These are phyloP conservation scores for Oidiodendron maius DNA, from an alignment of 495 filamentous ascomycete species.

Conservation along the genomic window DNA sequence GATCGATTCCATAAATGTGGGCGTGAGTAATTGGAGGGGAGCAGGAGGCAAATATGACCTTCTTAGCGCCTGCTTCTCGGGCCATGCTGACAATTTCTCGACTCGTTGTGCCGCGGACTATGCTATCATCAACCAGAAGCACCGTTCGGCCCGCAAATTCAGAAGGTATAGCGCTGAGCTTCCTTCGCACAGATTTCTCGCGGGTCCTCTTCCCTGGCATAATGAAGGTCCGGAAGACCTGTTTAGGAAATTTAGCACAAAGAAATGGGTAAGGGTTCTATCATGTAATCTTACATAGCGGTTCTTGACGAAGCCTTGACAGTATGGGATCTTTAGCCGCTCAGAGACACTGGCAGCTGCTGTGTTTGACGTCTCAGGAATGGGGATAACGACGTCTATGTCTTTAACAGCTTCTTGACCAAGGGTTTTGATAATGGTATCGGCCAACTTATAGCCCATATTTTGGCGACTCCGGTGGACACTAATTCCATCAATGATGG, in stretches of 20 bases:
- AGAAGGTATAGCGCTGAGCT: conserved; percentile 77
- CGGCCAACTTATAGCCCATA: conserved; percentile 86
- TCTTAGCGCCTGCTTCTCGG: conserved; percentile 80
- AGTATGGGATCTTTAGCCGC: conserved; percentile 72
- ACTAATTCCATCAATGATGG: conserved; percentile 87
- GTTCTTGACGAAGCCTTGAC: conserved; percentile 88
- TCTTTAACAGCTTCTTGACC: conserved; percentile 70
- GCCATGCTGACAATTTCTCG: conserved; percentile 94
- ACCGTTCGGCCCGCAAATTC: conserved; percentile 85
- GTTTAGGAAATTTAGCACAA: too few relatives aligned
- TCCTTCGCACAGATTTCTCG: conserved; percentile 71
- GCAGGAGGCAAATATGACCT: conserved; percentile 86
- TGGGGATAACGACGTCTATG: conserved; percentile 88
- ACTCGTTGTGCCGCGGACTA: conserved; percentile 88
- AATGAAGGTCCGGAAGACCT: conserved; percentile 95
- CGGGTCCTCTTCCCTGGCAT: conserved; percentile 84
- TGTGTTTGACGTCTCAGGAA: conserved; percentile 82
- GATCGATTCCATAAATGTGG: conserved; percentile 79
- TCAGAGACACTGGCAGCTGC: conserved; percentile 77
- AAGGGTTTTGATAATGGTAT: conserved; percentile 67
- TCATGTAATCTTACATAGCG: too few relatives aligned
- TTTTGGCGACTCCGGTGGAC: conserved; percentile 84
- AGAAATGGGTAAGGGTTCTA: too few relatives aligned
- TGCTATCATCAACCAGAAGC: conserved; percentile 85
- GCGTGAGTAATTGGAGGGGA: conserved; percentile 74